Base-by-base conservation (phyloP, 352 stramenopile genomes). In the Phytopythium chamaehyphon region DNA sequence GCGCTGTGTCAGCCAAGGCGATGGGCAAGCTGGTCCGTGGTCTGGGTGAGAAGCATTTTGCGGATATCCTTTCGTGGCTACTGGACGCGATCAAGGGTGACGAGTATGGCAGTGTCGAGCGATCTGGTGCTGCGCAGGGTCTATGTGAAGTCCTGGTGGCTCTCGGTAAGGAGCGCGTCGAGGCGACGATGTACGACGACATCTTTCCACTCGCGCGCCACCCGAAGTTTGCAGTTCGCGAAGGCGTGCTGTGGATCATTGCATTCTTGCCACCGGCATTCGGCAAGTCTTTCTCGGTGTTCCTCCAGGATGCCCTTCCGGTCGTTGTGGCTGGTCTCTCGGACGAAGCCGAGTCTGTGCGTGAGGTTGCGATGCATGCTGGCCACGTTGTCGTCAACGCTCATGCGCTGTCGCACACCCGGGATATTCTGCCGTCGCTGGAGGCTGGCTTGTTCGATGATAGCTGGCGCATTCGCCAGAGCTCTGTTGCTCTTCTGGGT, bases 221-320 rank as follows among this genome's bases (percentile, higher is more conserved):
- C 70, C 92, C 93, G 0, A 97, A 98, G 58, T 82, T 85, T 40
- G 93, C 86, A 40, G 98, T 98, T 18, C 88, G 97, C 59, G 97
- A 99, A 62, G 97, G 98, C 48, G 93, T 99, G 18, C 57, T 99
- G 28, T 99, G 97, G 97, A 91, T 99, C 47, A 85, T 99, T 47
- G 98, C 96, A 28, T 99, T 99, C 71, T 65, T 99, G 55, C 97
- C 98, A 6, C 92, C 90, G n/a, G 84, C 90, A 22, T 78, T 99
- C 46, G 94, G 95, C 48, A 90, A 95, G 51, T 67, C 73, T 22
- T 99, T 99, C 73, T 80, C 90, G 6, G 72, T 87, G 35, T 93
- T 99, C 48, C 90, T 99, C 54, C 78, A 89, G 52, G 79, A 90
- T 52, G 96, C 95, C 26, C 77, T 99, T 43, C 96, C 96, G 21